These are phyloP conservation scores for Clonostachys sp. DNA, from an alignment of 2,329 filamentous ascomycete species.

Conservation along the genomic window DNA sequence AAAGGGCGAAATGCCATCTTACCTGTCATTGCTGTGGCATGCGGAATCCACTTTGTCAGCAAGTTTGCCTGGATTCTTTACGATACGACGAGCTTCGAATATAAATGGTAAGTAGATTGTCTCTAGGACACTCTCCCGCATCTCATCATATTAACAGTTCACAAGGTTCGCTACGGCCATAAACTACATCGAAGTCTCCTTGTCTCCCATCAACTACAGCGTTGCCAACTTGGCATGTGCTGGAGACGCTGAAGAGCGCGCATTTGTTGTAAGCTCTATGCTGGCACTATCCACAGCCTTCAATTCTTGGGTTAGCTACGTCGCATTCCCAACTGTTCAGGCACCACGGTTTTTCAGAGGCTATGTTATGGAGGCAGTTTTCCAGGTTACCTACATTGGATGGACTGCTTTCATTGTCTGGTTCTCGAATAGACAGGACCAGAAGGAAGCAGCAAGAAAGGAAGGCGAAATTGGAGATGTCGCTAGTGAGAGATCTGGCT, in stretches of 20 bases:
- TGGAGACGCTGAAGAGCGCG: not conserved
- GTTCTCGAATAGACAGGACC: slow-evolving; percentile 1
- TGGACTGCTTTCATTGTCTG: slow-evolving; percentile 5
- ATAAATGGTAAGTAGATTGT: not conserved
- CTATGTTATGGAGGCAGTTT: slow-evolving; percentile 10
- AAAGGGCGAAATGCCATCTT: not conserved
- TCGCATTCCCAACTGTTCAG: slow-evolving; percentile 20
- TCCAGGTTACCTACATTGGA: slow-evolving; percentile 5
- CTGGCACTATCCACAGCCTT: slow-evolving; percentile 28
- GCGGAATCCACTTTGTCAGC: not conserved
- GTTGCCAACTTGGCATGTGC: not conserved
- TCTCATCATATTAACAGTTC: not conserved
- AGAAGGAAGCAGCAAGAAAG: not conserved
- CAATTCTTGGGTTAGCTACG: slow-evolving; percentile 25
- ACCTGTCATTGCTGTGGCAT: not conserved
- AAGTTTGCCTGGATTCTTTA: not conserved
- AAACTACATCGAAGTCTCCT: not conserved
- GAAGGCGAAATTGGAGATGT: not conserved
- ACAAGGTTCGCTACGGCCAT: not conserved
- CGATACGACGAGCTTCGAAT: not conserved
- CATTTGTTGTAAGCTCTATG: slow-evolving; percentile 19
- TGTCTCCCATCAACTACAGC: not conserved
- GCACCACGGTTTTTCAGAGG: slow-evolving; percentile 18
- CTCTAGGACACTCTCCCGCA: not conserved
- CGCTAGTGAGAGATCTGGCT: no score